These are phyloP conservation scores for Vigna unguiculata DNA, from an alignment of 306 rosid genomes.

Conservation along the genomic window DNA sequence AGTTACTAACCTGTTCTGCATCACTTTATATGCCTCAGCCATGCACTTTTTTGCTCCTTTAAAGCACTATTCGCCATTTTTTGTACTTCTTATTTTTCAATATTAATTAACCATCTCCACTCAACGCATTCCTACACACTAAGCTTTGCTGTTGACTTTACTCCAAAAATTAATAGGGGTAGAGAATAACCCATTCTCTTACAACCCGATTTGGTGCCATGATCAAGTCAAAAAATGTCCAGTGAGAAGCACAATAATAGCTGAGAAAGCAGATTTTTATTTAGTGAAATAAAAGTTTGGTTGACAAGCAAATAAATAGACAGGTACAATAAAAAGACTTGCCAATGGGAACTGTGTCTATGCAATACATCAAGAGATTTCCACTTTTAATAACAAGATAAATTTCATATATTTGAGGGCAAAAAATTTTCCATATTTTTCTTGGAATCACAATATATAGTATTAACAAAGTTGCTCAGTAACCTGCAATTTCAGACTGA, in stretches of 20 bases:
- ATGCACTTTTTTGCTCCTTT: conserved; percentile 2
- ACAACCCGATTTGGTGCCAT: neutral
- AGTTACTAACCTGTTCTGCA: neutral
- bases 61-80: neutral
- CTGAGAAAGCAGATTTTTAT: neutral
- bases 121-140: neutral
- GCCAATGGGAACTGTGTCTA: neutral
- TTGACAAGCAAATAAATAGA: neutral
- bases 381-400: neutral
- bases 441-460: neutral
- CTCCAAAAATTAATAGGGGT: neutral
- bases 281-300: neutral
- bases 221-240: neutral
- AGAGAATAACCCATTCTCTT: neutral
- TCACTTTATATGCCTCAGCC: neutral
- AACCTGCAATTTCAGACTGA: neutral
- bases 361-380: neutral
- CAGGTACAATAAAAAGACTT: neutral
- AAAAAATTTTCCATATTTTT: neutral
- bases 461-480: neutral
- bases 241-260: neutral
- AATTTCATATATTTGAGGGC: neutral
- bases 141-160: conserved; percentile 3
- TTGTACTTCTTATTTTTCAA: neutral
- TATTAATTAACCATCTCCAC: conserved; percentile 12